Conservation (phyloP, 371 early-diverging fungal species). For the Apophysomyces elegans region DNA sequence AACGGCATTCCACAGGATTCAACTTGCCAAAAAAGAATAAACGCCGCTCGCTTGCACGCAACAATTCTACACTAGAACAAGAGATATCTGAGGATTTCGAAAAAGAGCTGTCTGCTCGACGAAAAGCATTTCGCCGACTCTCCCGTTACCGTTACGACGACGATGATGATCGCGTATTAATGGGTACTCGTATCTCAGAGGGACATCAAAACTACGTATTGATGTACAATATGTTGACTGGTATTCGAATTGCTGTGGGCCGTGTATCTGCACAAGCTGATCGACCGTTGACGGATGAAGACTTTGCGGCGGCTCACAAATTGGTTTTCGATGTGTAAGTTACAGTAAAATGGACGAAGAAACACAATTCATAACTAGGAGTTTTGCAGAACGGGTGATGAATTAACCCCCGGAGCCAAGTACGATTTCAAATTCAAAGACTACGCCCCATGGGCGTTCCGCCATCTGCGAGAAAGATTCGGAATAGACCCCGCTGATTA, state of each 20-base stretch:
- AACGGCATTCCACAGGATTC: constrained; percentile 28
- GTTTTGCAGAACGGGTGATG: constrained; percentile 75
- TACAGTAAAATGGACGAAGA: too few species aligned
- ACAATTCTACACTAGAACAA: constrained; percentile 11
- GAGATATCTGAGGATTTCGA: constrained; percentile 31
- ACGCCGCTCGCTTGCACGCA: constrained; percentile 13
- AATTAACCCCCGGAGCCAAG: constrained; percentile 85
- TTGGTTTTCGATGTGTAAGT: constrained; percentile 87
- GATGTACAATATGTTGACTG: constrained; percentile 97
- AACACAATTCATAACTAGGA: not conserved
- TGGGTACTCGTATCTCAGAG: constrained; percentile 65
- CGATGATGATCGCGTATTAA: constrained; percentile 53
- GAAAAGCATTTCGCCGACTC: constrained; percentile 37
- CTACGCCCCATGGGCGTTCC: constrained; percentile 95
- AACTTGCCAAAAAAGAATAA: constrained; percentile 12
- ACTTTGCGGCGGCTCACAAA: constrained; percentile 87
- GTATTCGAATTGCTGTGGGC: constrained; percentile 73
- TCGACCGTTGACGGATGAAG: constrained; percentile 67
- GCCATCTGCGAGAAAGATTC: constrained; percentile 81
- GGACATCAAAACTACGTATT: constrained; percentile 73
- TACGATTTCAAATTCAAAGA: constrained; percentile 98
- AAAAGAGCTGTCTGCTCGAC: constrained; percentile 31
- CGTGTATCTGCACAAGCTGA: constrained; percentile 84
- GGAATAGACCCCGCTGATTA: constrained; percentile 90
- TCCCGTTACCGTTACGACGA: constrained; percentile 30